Percentiles rank a stretch among this genome's conserved stretches.
Conservation (phyloP, 495 filamentous ascomycete species). For the Pyrenopolyporus hunteri region DNA sequence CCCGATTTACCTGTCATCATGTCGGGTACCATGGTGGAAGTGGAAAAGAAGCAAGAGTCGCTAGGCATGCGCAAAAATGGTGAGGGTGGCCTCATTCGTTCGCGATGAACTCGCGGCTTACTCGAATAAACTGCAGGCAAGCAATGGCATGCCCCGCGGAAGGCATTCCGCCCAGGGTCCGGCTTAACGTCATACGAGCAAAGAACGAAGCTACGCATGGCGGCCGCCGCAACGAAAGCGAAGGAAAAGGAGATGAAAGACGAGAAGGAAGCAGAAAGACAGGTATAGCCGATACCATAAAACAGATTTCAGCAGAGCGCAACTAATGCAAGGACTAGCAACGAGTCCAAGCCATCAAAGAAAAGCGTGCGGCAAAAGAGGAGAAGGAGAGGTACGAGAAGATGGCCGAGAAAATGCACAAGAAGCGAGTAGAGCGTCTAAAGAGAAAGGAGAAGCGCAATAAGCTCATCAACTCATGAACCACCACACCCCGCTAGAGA, state of each 20-base stretch:
- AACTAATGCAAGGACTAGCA: slow-evolving; percentile 54
- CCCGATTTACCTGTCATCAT: slow-evolving; percentile 16
- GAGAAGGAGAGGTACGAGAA: slow-evolving; percentile 94
- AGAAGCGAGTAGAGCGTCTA: slow-evolving; percentile 87
- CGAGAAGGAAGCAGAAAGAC: slow-evolving; percentile 86
- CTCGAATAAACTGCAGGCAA: slow-evolving; percentile 70
- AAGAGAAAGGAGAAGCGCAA: slow-evolving; percentile 97
- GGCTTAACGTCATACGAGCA: slow-evolving; percentile 80
- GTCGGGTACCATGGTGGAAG: slow-evolving; percentile 9
- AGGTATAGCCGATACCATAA: slow-evolving; percentile 58
- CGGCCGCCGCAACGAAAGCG: slow-evolving; percentile 76
- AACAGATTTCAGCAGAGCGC: not conserved
- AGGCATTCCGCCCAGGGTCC: slow-evolving; percentile 83
- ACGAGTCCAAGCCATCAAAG: slow-evolving; percentile 78
- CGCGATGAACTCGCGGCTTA: not conserved
- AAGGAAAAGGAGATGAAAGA: slow-evolving; percentile 94
- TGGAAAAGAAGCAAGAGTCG: slow-evolving; percentile 36
- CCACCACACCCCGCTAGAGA: not conserved
- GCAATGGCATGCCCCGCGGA: slow-evolving; percentile 84
- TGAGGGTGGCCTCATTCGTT: slow-evolving; percentile 37
- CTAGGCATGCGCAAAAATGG: slow-evolving; percentile 72
- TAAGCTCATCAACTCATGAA: slow-evolving; percentile 90
- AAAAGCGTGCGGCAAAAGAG: slow-evolving; percentile 82
- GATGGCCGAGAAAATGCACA: slow-evolving; percentile 97
- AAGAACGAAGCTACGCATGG: slow-evolving; percentile 67